Base-by-base conservation (phyloP, 805 yeast species). In the Kuraishia ogatae region DNA sequence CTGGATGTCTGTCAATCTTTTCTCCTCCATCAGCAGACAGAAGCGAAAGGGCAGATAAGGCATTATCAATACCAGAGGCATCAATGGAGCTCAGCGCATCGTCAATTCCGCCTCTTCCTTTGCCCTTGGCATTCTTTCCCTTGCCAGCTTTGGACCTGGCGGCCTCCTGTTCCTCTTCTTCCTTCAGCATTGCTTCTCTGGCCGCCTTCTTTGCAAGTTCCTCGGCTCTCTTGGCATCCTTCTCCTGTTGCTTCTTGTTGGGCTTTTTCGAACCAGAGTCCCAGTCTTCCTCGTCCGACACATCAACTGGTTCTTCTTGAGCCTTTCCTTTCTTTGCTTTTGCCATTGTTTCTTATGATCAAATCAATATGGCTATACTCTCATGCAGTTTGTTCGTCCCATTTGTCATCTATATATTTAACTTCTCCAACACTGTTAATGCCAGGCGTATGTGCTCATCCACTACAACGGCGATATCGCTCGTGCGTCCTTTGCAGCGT, bases 1-100 rank as follows among this genome's bases (percentile, higher is more conserved):
- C 96, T 10, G 96, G 96, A 62, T 89, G 96, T 68, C 90, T 83
- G 57, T 89, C 96, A 53, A 89, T 75, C 53, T 83, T 89, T 64
- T 83, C 83, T 53, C 82, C 86, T 28, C 77, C 81, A 54, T 75
- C 80, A 50, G 74, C 79, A 23, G 75, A 72, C 13, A 91, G 79
- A 68, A 89, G 75, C 3, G 88, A 77, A 64, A 89, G 75, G 2
- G 96, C 96, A 54, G 87, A 89, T 58, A 89, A 72, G 1, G 93
- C 94, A 63, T 80, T 81, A 59, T 89, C 96, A 50, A 89, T 76
- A 65, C 92, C 92, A 55, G 82, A 74, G 48, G 81, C 80, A 39
- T 66, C 63, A 54, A 68, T 64, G 59, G 77, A 73, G 57, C 77
- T 78, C 64, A 85, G 70, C 69, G 87, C 85, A 64, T 83, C 87